Percentiles rank a stretch among this genome's conserved stretches.
These are phyloP conservation scores for Tarenaya hassleriana DNA, from an alignment of 345 rosid genomes.

Conservation along the genomic window DNA sequence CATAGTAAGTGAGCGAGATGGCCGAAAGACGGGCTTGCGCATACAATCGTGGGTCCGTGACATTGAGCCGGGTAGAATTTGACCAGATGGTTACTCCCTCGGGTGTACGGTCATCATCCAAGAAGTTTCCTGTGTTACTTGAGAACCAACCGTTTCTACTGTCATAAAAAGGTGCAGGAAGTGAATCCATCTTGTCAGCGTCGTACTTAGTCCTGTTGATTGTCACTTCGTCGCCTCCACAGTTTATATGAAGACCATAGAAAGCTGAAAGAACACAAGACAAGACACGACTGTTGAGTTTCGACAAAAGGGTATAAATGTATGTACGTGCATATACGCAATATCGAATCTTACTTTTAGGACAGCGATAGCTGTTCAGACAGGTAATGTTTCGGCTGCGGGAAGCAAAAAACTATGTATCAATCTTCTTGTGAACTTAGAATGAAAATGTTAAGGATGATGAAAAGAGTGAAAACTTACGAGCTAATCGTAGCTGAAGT, in stretches of 20 bases:
- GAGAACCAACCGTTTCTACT: slow-evolving; percentile 41
- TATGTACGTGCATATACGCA: slow-evolving; percentile 4
- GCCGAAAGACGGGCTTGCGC: slow-evolving; percentile 43
- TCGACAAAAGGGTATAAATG: neutral
- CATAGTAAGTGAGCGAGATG: slow-evolving; percentile 55
- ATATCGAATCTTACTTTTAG: slow-evolving; percentile 25
- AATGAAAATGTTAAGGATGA: neutral
- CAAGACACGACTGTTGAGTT: neutral
- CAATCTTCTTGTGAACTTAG: slow-evolving; percentile 12
- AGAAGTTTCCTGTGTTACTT: slow-evolving; percentile 55
- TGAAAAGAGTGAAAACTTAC: slow-evolving; percentile 30
- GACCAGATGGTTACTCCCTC: neutral
- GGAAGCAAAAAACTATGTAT: neutral
- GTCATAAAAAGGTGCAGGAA: slow-evolving; percentile 4
- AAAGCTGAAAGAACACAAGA: slow-evolving; percentile 30
- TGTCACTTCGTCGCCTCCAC: slow-evolving; percentile 44
- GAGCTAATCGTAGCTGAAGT: slow-evolving; percentile 26
- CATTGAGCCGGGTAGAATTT: slow-evolving; percentile 21
- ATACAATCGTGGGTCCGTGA: slow-evolving; percentile 32
- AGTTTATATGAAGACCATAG: slow-evolving; percentile 46
- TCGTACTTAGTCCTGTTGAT: slow-evolving; percentile 34
- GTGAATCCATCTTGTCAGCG: slow-evolving; percentile 38
- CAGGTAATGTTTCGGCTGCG: slow-evolving; percentile 21
- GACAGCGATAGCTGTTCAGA: slow-evolving; percentile 10
- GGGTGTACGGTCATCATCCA: slow-evolving; percentile 42